Conservation (phyloP, 2,329 filamentous ascomycete genomes). For the Cryphonectria naterciae region DNA sequence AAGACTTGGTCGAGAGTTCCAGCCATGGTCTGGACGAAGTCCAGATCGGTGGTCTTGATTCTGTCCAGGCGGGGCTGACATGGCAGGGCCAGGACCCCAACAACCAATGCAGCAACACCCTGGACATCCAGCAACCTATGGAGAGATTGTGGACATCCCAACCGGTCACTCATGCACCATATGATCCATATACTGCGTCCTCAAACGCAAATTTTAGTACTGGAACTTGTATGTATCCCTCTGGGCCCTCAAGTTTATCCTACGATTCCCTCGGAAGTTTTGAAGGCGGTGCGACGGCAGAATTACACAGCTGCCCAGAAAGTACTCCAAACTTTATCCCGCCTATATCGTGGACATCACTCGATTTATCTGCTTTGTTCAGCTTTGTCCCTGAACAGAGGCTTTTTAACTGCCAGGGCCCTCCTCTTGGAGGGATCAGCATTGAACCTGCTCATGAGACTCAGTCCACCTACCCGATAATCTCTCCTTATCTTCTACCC, state of each 20-base stretch:
- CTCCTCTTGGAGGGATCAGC: not conserved
- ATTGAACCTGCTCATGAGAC: not conserved
- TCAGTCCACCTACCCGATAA: not conserved
- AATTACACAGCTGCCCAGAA: not conserved
- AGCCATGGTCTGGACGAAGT: not conserved
- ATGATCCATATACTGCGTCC: not conserved
- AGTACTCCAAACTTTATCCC: not conserved
- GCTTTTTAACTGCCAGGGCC: not conserved
- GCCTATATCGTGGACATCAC: not conserved
- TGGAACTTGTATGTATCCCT: not conserved
- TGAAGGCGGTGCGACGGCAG: not conserved
- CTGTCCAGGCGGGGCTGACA: not conserved
- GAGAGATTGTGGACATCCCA: constrained; percentile 12
- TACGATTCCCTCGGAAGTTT: not conserved
- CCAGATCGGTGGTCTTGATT: not conserved
- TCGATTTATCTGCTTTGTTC: not conserved
- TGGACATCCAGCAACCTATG: constrained; percentile 12
- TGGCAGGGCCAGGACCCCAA: not conserved
- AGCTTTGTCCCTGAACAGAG: not conserved
- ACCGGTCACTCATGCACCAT: not conserved
- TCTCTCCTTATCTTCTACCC: not conserved
- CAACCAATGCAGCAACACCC: not conserved
- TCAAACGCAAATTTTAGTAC: not conserved
- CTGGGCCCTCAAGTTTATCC: not conserved
- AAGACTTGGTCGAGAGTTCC: not conserved